phyloP scores from a whole-genome alignment of 2,329 filamentous ascomycete genomes.

The Colletotrichum salicis region DNA sequence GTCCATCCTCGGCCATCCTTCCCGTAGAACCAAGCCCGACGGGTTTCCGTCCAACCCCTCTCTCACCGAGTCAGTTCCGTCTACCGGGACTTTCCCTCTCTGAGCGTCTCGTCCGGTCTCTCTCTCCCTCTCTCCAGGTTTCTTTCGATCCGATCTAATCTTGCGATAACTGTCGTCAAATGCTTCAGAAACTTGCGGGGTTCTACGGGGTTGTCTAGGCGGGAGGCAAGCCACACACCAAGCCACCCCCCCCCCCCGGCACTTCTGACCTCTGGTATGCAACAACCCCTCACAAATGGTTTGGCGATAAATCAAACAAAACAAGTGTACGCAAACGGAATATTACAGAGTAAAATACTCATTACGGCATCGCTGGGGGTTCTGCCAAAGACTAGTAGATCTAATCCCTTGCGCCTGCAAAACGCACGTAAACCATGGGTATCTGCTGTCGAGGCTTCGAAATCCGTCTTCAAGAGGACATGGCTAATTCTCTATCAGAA shows the following conservation, averaged over 20 bases:
- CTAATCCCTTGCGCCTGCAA: no score
- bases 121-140: background rate
- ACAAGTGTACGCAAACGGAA: no score
- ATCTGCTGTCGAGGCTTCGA: no score
- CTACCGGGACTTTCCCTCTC: background rate
- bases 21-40: background rate
- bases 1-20: background rate
- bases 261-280: background rate
- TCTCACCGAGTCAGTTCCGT: slow-evolving; percentile 6
- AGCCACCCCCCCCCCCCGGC: background rate
- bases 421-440: no score
- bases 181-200: slow-evolving; percentile 26
- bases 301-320: no score
- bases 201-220: slow-evolving; percentile 22
- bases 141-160: slow-evolving; percentile 5
- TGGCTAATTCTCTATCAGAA: no score
- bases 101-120: background rate
- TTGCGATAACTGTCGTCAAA: background rate
- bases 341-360: no score
- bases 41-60: background rate
- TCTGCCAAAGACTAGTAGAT: no score
- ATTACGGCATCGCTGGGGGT: no score
- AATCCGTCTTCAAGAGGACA: no score
- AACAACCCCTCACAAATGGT: background rate
- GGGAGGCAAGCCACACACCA: background rate